Base-by-base conservation (phyloP, 2,329 filamentous ascomycete species). In the Aspergillus phoenicis region DNA sequence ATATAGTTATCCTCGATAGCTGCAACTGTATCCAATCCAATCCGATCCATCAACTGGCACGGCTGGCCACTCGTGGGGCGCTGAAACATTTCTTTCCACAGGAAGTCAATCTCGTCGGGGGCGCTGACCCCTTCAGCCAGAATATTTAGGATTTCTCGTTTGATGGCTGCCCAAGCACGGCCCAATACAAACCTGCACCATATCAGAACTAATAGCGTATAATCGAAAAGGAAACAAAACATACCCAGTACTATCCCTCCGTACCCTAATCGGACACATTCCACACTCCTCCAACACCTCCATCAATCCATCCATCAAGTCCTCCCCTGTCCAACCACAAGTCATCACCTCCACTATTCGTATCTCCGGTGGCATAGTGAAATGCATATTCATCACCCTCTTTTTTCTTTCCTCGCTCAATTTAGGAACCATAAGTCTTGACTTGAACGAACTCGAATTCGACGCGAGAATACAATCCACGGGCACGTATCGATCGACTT, bases 131-230 rank as follows among this genome's bases (percentile, higher is more conserved):
- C 82, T 54, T 86, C 83, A 0, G 78, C 73, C 3, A 85, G 66
- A 17, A 85, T 82, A 1, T 68, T 75, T 22, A 85, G 61, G 1
- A 75, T 75, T 63, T 86, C 83, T 3, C 84, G 75, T 71, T 85
- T 85, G 48, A 86, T 75, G 0, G 83, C 83, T 0, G 84, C 84
- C 83, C 83, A 86, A 0, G 85, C 69, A 1, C 83, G 79, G 56
- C 85, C 85, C 66, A 84, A 82, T 38, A 86, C 79, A 68, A 85
- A 81, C 4, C 69, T 71, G 39, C 38, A n/a, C 4, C 24, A 43
- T 20, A 20, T 20, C 20, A 20, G 20, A 20, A 20, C 20, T 20
- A 20, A 20, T 20, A 20, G 20, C 20, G 20, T 20, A 20, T 20
- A 20, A 20, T 2, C 20, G 20, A 20, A 20, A 20, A 20, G 20